Evolutionary conservation across 345 rosid species (phyloP).

Genomic region (Angophora floribunda): DNA sequence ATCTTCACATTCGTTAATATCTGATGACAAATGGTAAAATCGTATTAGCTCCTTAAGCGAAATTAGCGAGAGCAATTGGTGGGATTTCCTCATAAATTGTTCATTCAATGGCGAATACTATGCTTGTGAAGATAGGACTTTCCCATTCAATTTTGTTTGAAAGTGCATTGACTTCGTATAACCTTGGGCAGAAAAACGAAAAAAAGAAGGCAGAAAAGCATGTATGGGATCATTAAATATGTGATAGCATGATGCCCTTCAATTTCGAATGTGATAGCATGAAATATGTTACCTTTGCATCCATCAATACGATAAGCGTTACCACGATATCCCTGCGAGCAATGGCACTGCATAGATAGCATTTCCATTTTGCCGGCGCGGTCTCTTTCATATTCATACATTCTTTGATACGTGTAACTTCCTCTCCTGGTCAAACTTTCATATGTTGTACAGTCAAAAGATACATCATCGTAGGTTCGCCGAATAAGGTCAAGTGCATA

Average conservation of each 20-base stretch:
- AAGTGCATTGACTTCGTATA: not conserved
- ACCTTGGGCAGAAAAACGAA: not conserved
- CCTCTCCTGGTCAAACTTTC: fast-evolving
- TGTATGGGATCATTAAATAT: no score
- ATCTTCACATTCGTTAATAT: not conserved
- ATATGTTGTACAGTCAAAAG: fast-evolving
- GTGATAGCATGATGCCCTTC: fast-evolving
- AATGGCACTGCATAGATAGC: fast-evolving
- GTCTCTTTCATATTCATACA: fast-evolving
- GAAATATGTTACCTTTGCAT: no score
- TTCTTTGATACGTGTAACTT: fast-evolving
- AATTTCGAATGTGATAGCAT: no score
- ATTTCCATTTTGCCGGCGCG: no score
- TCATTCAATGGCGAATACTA: not conserved
- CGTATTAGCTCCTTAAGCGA: not conserved
- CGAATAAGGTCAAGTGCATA: fast-evolving
- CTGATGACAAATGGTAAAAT: not conserved
- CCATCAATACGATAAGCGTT: fast-evolving
- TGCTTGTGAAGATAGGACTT: not conserved
- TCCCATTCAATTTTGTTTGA: not conserved
- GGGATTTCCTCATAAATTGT: not conserved
- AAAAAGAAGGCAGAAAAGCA: not conserved
- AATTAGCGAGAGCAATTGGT: not conserved
- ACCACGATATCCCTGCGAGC: fast-evolving
- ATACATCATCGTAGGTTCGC: fast-evolving